Evolutionary conservation across 2,329 filamentous ascomycete species (phyloP).

Genomic region (Fusarium dimerum): DNA sequence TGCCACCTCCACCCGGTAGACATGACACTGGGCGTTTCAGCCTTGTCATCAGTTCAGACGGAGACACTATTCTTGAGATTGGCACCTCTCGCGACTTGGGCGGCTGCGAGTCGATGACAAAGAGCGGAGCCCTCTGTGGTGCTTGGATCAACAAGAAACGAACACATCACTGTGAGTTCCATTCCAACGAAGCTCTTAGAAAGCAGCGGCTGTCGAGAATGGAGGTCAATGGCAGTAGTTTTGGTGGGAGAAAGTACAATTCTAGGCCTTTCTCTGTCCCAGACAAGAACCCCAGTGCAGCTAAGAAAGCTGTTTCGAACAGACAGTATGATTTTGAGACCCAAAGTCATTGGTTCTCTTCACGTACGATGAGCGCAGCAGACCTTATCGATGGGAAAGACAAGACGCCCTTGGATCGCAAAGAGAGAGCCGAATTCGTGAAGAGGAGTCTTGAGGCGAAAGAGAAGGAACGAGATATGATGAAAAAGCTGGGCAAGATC

Average conservation of each 20-base stretch:
- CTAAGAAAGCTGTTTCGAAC: conserved; percentile 16
- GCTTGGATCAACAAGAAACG: conserved; percentile 86
- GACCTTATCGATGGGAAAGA: conserved; percentile 67
- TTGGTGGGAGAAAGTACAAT: conserved; percentile 36
- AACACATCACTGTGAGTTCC: conserved; percentile 90
- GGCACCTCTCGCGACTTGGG: conserved; percentile 83
- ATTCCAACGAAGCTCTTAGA: conserved; percentile 78
- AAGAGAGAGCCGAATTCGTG: conserved; percentile 65
- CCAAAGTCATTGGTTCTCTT: conserved; percentile 58
- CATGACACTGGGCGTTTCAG: conserved; percentile 82
- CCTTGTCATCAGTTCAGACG: conserved; percentile 80
- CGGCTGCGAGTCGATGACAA: conserved; percentile 82
- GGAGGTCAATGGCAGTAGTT: conserved; percentile 75
- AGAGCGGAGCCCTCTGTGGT: conserved; percentile 78
- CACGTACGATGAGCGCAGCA: conserved; percentile 54
- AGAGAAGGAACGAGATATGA: conserved; percentile 73
- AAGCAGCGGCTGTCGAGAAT: conserved; percentile 67
- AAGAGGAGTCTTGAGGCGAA: conserved; percentile 64
- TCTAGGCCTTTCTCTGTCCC: neutral
- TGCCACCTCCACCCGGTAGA: conserved; percentile 78
- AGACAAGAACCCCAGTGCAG: conserved; percentile 22
- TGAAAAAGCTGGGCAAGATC: conserved; percentile 63
- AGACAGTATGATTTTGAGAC: conserved; percentile 58
- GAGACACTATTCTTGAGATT: conserved; percentile 87
- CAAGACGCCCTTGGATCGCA: conserved; percentile 55